phyloP scores from a whole-genome alignment of 2,329 filamentous ascomycete species.

The Xylaria digitata region DNA sequence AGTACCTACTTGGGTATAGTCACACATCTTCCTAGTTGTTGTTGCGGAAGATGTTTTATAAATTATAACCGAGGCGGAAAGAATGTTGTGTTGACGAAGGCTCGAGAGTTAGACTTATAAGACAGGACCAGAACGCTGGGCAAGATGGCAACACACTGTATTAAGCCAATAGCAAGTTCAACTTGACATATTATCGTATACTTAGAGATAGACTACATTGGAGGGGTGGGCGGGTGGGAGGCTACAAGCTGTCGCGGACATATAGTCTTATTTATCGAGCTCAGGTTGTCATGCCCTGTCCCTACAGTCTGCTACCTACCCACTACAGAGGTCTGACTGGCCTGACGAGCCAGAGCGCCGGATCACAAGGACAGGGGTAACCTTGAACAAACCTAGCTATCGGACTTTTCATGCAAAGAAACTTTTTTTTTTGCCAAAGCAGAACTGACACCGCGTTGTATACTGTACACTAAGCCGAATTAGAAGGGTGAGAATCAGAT shows the following conservation, averaged over 20 bases:
- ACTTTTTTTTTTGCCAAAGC: conserved; percentile 27
- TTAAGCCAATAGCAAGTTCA: conserved; percentile 1
- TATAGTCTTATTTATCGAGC: conserved; percentile 31
- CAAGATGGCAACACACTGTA: neutral
- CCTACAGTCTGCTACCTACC: neutral
- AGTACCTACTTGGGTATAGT: conserved; percentile 50
- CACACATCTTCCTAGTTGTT: conserved; percentile 45
- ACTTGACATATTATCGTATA: conserved; percentile 7
- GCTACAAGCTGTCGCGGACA: conserved; percentile 17
- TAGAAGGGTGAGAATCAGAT: conserved; percentile 17
- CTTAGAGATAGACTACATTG: conserved; percentile 22
- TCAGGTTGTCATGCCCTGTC: conserved; percentile 23
- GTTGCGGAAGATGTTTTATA: neutral
- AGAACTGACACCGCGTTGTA: conserved; percentile 14
- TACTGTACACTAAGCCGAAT: conserved; percentile 13
- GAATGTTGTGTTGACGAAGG: neutral
- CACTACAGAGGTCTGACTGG: conserved; percentile 19
- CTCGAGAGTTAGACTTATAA: neutral
- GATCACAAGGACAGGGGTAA: conserved; percentile 29
- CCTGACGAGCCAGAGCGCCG: conserved; percentile 29
- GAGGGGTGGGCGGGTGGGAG: conserved; percentile 3
- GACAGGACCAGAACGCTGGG: neutral
- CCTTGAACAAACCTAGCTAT: conserved; percentile 30
- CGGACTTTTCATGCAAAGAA: conserved; percentile 30
- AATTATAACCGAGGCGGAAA: neutral